Evolutionary conservation across 2,329 filamentous ascomycete genomes (phyloP), one percentile per base, ranked within the genome.

Genomic region (Sclerotinia spermophila): DNA sequence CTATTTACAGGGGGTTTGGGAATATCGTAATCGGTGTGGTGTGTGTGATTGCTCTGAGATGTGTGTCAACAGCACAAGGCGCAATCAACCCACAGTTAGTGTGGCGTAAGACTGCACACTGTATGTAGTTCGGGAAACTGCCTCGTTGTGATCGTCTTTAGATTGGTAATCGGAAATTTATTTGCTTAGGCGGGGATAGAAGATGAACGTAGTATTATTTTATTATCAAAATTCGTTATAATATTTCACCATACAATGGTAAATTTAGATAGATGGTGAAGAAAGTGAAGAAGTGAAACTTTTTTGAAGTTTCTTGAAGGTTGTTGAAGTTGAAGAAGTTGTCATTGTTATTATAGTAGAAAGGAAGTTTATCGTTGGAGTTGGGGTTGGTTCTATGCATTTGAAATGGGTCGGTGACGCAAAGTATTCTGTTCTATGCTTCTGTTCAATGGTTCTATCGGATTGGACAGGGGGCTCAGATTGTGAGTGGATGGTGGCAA

Each of bases 21-120:
- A 24, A 59, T 35, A 66, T 66, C 11, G 60, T 58, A 66, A 40
- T 58, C 68, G 67, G 48, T 65, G 67, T 42, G 55, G 35, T 65
- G 40, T 56, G 21, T 53, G 45, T 55, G 59, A 65, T 69, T 69
- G 48, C 59, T 69, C 10, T 35, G 30, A 40, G 33, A 40, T 69
- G 60, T 65, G 60, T 58, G 60, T 58, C 38, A 48, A 56, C 48
- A 56, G 68, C 68, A 56, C 59, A 65, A 69, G 59, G 48, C 59
- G 51, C 68, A 69, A 69, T 69, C 68, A 58, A 65, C 59, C 48
- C 17, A 35, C 51, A 38, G 24, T 27, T 66, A 24, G 45, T 70
- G 68, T 66, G 60, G 68, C 60, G 68, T 69, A 66, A 66, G 38
- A 51, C 30, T 53, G 33, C 44, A 61, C 44, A 51, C 44, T 53